Evolutionary conservation across 805 yeast genomes (phyloP).

Genomic region (Candida maltosa): DNA sequence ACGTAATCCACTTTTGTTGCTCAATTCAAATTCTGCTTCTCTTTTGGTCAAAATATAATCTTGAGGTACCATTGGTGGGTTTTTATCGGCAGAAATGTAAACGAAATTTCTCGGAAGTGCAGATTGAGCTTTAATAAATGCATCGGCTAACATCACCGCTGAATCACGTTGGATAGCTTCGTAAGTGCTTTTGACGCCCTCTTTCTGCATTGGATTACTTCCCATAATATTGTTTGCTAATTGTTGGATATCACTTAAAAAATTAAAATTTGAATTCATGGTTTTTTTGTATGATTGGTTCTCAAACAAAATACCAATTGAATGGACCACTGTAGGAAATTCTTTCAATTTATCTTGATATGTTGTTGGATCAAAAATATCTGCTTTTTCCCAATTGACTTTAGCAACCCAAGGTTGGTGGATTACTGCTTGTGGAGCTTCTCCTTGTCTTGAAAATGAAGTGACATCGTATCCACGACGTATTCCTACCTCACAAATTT

Average conservation of each 20-base stretch:
- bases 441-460: slow-evolving; percentile 66
- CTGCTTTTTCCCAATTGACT: slow-evolving; percentile 66
- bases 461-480: slow-evolving; percentile 62
- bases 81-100: slow-evolving; percentile 77
- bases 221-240: slow-evolving; percentile 40
- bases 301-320: slow-evolving; percentile 75
- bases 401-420: slow-evolving; percentile 53
- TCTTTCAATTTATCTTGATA: slow-evolving; percentile 47
- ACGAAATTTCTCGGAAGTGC: slow-evolving; percentile 46
- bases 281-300: slow-evolving; percentile 63
- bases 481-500: slow-evolving; percentile 67
- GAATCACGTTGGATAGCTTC: slow-evolving; percentile 67
- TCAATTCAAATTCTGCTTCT: slow-evolving; percentile 64
- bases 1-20: slow-evolving; percentile 46
- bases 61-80: slow-evolving; percentile 62
- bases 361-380: slow-evolving; percentile 62
- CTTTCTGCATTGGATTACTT: slow-evolving; percentile 59
- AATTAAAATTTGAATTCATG: slow-evolving; percentile 38
- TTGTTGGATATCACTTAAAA: slow-evolving; percentile 27
- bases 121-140: slow-evolving; percentile 33
- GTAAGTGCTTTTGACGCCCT: slow-evolving; percentile 43
- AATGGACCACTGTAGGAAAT: slow-evolving; percentile 72
- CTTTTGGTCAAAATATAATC: slow-evolving; percentile 77
- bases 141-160: slow-evolving; percentile 61
- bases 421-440: slow-evolving; percentile 22